Conservation (phyloP, 768 basidiomycete genomes). For the Aureoboletus auriporus region DNA sequence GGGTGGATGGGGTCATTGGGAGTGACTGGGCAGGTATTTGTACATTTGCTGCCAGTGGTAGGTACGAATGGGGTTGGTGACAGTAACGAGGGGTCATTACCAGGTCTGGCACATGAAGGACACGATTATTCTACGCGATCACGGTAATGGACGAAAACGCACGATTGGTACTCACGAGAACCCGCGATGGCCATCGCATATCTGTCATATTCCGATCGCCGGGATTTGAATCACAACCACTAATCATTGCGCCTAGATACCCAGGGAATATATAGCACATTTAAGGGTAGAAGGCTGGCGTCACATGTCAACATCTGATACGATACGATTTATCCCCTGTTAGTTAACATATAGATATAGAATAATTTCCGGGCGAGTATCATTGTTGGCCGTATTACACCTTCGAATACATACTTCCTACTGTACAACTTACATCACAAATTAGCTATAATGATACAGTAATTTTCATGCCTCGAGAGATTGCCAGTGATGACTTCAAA, state of each 20-base stretch:
- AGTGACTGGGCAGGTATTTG: constrained; percentile 10
- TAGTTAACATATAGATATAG: too few relatives aligned
- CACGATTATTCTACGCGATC: constrained; percentile 2
- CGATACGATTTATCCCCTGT: too few relatives aligned
- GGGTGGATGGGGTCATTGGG: background rate
- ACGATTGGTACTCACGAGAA: constrained; percentile 10
- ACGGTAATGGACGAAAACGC: constrained; percentile 10
- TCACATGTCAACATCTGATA: too few relatives aligned
- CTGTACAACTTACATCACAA: background rate
- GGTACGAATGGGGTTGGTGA: background rate
- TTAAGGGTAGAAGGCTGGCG: too few relatives aligned
- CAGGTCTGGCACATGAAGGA: constrained; percentile 8
- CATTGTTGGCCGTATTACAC: too few relatives aligned
- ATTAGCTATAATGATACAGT: background rate
- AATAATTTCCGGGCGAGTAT: too few relatives aligned
- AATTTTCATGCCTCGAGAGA: background rate
- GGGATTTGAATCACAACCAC: too few relatives aligned
- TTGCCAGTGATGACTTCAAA: background rate
- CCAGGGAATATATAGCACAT: background rate
- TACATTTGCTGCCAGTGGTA: background rate
- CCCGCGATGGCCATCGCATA: background rate
- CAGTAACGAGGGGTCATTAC: background rate
- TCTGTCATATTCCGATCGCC: too few relatives aligned
- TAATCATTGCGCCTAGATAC: background rate
- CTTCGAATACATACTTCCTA: too few relatives aligned